Conservation (phyloP, 2,329 filamentous ascomycete species). For the Monosporascus sp. region DNA sequence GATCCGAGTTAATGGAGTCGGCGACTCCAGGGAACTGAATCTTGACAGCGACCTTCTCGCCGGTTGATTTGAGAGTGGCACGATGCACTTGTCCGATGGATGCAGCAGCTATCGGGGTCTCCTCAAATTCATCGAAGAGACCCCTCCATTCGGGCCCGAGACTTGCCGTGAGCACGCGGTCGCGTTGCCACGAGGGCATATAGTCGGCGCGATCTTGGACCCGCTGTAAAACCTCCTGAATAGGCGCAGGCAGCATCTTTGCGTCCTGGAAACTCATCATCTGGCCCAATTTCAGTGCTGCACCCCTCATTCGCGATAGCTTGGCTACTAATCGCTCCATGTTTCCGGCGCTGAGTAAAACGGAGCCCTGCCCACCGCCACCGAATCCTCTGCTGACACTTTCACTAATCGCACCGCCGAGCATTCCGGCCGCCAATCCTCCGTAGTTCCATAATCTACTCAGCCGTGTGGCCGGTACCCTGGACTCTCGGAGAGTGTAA, state of each 20-base stretch:
- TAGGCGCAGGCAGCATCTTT: slow-evolving; percentile 83
- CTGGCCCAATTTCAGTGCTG: slow-evolving; percentile 93
- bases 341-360: slow-evolving; percentile 83
- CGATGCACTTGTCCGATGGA: slow-evolving; percentile 96
- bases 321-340: slow-evolving; percentile 91
- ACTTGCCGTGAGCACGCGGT: slow-evolving; percentile 74
- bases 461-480: slow-evolving; percentile 81
- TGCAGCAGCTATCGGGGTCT: slow-evolving; percentile 87
- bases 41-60: slow-evolving; percentile 82
- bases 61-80: slow-evolving; percentile 70
- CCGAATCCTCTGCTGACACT: slow-evolving; percentile 75
- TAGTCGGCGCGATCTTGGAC: slow-evolving; percentile 97
- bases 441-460: slow-evolving; percentile 92
- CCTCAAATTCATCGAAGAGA: slow-evolving; percentile 78
- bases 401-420: slow-evolving; percentile 85
- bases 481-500: slow-evolving; percentile 80
- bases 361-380: slow-evolving; percentile 61
- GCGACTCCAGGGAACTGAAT: slow-evolving; percentile 96
- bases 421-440: slow-evolving; percentile 89
- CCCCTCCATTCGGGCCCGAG: slow-evolving; percentile 81
- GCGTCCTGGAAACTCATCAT: slow-evolving; percentile 98
- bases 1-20: slow-evolving; percentile 91
- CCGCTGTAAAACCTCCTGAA: slow-evolving; percentile 85
- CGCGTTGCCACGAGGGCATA: slow-evolving; percentile 90
- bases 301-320: slow-evolving; percentile 91